Evolutionary conservation across 164 flowering plant genomes (phyloP), one percentile per base, ranked within the genome.

Genomic region (Kalanchoe fedtschenkoi): DNA sequence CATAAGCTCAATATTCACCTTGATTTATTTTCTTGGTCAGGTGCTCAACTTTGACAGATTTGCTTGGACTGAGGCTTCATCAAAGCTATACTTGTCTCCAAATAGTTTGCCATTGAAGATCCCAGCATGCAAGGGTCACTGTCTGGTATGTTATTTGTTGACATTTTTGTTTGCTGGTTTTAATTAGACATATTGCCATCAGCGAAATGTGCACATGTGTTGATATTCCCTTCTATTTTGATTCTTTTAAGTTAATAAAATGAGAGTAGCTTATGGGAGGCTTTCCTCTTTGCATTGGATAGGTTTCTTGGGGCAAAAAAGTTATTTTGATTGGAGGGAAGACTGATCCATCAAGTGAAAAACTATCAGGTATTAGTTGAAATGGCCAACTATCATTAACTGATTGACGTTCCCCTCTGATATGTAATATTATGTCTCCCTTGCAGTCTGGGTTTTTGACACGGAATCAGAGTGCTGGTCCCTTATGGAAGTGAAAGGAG

Each of bases 281-380:
- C 24, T 28, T 58, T 58, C 3, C 61, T 34, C 15, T 58, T 58
- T 58, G 61, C 35, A 58, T 19, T 58, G 37, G 61, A 62, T 60
- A 95, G 99, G 85, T 95, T 56, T 77, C 96, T 38, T 95, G 99
- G 96, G 99, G 97, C 17, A 80, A 87, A 63, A 95, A 85, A 72
- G 86, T 69, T 53, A 89, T 95, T 37, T 62, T 95, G 62, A 64
- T 95, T 74, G 99, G 99, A 61, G 99, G 99, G 34, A 90, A 84
- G 73, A 84, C 88, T 5, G 84, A 84, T 29, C 85, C 96, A 19
- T 70, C 68, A 9, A 83, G 77, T 73, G 99, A 87, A 51, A 84
- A 75, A 72, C 70, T 91, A 62, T 79, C 99, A 80, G 96, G 99
- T 80, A 63, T 17, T 59, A 9, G 34, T 73, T 39, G n/a, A 26